Evolutionary conservation across 306 rosid genomes (phyloP).

Genomic region (Dalbergia cochinchinensis): DNA sequence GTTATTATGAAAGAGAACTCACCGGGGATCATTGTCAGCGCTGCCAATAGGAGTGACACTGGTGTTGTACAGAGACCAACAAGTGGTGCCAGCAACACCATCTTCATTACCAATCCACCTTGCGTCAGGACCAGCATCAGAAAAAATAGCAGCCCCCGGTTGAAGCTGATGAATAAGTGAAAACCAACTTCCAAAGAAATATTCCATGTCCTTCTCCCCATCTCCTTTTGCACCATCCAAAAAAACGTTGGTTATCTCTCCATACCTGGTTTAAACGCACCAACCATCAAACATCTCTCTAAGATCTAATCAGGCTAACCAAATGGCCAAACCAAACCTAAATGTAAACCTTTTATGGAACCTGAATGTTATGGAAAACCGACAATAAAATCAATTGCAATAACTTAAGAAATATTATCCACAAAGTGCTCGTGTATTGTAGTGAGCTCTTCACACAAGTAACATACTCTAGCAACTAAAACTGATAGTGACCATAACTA

Average conservation of each 20-base stretch:
- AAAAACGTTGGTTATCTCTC: constrained; percentile 70
- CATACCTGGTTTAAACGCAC: constrained; percentile 66
- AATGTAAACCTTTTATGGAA: background rate
- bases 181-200: constrained; percentile 78
- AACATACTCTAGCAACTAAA: background rate
- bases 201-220: constrained; percentile 80
- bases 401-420: background rate
- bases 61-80: constrained; percentile 87
- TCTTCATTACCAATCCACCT: constrained; percentile 90
- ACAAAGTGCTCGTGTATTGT: background rate
- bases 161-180: constrained; percentile 87
- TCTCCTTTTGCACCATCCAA: constrained; percentile 93
- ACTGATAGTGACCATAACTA: too few species aligned
- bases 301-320: constrained; percentile 14
- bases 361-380: background rate
- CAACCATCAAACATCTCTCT: background rate
- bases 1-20: constrained; percentile 55
- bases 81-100: constrained; percentile 75
- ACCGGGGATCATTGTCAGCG: constrained; percentile 54
- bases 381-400: background rate
- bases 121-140: constrained; percentile 87
- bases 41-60: constrained; percentile 59
- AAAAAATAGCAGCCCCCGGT: constrained; percentile 75
- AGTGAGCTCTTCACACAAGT: background rate
- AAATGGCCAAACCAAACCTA: constrained; percentile 11